Evolutionary conservation across 257 asterid genomes (phyloP).

Genomic region (Solanum chmielewskii): DNA sequence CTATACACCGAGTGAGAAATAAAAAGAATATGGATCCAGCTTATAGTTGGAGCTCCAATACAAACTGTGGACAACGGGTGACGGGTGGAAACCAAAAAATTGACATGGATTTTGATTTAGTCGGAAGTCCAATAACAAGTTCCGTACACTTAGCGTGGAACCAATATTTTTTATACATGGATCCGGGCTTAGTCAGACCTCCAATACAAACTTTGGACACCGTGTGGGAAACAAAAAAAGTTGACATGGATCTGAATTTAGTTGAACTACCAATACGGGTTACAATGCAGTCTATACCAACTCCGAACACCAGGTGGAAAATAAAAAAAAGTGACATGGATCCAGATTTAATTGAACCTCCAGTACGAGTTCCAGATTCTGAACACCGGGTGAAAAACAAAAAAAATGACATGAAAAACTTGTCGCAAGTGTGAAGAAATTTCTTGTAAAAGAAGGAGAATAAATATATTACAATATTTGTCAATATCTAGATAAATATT

Average conservation of each 20-base stretch:
- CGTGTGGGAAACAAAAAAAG: background rate
- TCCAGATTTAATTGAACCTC: background rate
- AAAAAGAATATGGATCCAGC: background rate
- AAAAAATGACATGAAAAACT: background rate
- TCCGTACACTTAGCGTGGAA: background rate
- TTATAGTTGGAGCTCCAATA: background rate
- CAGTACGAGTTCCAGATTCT: accelerated
- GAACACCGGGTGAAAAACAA: background rate
- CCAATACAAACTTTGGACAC: background rate
- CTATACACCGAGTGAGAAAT: background rate
- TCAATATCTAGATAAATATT: background rate
- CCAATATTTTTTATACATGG: background rate
- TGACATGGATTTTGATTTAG: background rate
- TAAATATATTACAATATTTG: background rate
- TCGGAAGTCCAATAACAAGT: background rate
- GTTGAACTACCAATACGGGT: background rate
- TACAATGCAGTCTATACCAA: background rate
- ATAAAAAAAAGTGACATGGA: background rate
- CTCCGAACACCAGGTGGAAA: background rate
- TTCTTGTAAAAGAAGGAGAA: background rate
- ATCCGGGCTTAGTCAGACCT: background rate
- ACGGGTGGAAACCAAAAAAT: too few species aligned
- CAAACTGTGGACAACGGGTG: background rate
- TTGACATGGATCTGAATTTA: background rate
- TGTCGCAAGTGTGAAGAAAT: background rate